Percentiles rank a stretch among this genome's conserved stretches.
Evolutionary conservation across 176 grass and related monocot species (phyloP).

Genomic region (barley (Hordeum vulgare)): DNA sequence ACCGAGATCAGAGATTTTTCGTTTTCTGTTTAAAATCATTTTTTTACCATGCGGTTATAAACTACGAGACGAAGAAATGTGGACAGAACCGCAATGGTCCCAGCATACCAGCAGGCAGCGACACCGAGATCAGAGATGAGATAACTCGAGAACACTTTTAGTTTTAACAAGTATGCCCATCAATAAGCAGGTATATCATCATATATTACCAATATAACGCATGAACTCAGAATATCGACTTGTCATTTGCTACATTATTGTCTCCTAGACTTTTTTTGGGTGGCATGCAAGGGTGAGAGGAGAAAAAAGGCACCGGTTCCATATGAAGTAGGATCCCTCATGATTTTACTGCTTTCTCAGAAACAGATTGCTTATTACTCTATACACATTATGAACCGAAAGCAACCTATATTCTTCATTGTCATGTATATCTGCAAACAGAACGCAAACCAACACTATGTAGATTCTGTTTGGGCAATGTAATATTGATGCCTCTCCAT

Average conservation of each 20-base stretch:
- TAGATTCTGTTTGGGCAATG: not conserved
- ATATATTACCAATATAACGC: conserved; percentile 6
- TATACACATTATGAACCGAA: conserved; percentile 13
- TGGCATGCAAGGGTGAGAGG: not conserved
- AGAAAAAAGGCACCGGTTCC: not conserved
- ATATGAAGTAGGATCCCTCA: not conserved
- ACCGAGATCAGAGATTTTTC: not conserved
- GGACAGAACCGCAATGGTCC: not conserved
- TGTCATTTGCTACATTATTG: not conserved
- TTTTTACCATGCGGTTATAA: too few relatives aligned
- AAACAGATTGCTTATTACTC: not conserved
- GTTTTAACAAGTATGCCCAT: not conserved
- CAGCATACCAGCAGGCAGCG: not conserved
- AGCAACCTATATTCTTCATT: not conserved
- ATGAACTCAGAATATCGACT: not conserved
- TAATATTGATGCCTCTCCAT: not conserved
- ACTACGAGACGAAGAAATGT: too few relatives aligned
- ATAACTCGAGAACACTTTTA: not conserved
- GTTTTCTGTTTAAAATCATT: too few relatives aligned
- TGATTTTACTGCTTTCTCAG: not conserved
- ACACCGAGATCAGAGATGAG: not conserved
- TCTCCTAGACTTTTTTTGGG: not conserved
- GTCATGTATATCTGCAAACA: not conserved
- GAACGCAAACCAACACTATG: not conserved
- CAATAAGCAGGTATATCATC: not conserved